Evolutionary conservation across 257 asterid species (phyloP), one percentile per base, ranked within the genome.

Genomic region (Apocynum venetum): DNA sequence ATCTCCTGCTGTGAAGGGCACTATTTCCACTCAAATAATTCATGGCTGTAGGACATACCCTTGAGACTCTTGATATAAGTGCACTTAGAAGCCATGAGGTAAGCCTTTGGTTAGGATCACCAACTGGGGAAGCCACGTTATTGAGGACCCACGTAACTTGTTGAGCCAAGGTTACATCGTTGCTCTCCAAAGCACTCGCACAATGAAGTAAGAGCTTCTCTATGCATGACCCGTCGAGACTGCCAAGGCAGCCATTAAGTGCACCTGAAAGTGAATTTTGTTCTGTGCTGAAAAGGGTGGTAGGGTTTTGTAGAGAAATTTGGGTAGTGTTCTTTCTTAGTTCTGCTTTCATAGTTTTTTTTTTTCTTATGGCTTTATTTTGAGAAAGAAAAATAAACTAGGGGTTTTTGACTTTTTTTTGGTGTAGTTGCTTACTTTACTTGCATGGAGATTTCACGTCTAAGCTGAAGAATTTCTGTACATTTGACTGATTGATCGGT

Each of bases 121-220:
- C 96, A 31, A 59, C 59, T 19, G 88, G 82, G 1, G 96, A 90
- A 63, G 97, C 95, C n/a, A 91, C 90, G 83, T 92, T 92, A 77
- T 91, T 92, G 73, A 92, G 95, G 0, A 92, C 97, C 97, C 97
- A 92, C 97, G 89, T 90, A 41, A 92, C 93, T 86, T 92, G 96
- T 60, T 91, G 97, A 12, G 97, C 96, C 71, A 88, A 68, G 13
- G 97, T 92, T 25, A 91, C 95, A 80, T 92, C 95, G 77, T 90
- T 88, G 78, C 82, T 76, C 74, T 92, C 95, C 1, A 92, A 82
- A 31, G 96, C 97, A 55, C 83, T 84, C 35, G 91, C 96, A 55
- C 93, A 89, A 73, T 92, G 97, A 73, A 89, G 86, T 48, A 92
- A 63, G 53, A 92, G 93, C 83, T 91, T 91, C 84, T 92, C 97